phyloP scores from a whole-genome alignment of 768 basidiomycete genomes.

The Suillus placidus region DNA sequence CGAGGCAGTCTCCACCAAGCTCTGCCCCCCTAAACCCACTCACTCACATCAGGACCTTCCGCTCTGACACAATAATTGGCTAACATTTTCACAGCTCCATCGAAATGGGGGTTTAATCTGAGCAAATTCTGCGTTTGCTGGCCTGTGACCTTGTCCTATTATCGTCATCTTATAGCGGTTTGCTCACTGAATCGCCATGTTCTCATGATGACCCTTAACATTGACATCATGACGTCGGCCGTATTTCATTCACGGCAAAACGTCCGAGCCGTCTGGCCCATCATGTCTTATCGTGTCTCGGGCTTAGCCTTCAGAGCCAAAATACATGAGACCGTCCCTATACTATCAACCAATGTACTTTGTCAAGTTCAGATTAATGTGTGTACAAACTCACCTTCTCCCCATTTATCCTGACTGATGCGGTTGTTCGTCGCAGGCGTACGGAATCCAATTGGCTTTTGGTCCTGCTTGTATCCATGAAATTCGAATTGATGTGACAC shows the following conservation, averaged over 20 bases:
- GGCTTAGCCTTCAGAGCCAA: background rate
- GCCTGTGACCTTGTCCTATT: background rate
- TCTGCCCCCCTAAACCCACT: background rate
- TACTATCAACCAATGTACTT: background rate
- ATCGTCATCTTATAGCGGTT: background rate
- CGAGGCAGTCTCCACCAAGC: background rate
- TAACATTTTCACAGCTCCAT: background rate
- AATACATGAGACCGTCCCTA: background rate
- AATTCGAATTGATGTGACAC: background rate
- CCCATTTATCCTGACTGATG: background rate
- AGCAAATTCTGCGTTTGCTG: background rate
- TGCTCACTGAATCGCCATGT: background rate
- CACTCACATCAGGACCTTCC: background rate
- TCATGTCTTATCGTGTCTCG: background rate
- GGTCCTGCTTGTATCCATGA: background rate
- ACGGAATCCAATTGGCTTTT: background rate
- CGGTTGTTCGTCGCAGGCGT: background rate
- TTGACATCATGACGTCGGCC: background rate
- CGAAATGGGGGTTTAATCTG: background rate
- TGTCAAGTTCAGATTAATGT: background rate
- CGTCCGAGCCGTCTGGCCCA: background rate
- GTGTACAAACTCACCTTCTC: background rate
- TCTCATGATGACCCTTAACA: constrained; percentile 1
- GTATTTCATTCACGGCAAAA: background rate
- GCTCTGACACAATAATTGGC: background rate